Percentiles rank a stretch among this genome's conserved stretches.
phyloP scores from a whole-genome alignment of 2,329 filamentous ascomycete species.

The Cercospora zeina region DNA sequence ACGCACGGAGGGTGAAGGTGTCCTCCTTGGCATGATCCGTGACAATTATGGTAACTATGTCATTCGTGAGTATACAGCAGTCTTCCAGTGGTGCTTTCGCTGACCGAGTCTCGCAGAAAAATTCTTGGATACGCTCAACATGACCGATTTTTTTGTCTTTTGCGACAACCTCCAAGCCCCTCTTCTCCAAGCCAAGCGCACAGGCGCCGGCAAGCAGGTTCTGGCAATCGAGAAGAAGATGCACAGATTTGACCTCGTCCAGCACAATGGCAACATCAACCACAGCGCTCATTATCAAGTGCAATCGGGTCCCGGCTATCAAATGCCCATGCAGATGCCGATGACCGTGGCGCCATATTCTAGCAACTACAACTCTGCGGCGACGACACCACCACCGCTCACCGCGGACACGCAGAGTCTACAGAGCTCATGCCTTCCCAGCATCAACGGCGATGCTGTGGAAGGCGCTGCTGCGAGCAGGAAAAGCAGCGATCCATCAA shows the following conservation, averaged over 20 bases:
- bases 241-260: constrained; percentile 43
- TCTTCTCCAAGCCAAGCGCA: constrained; percentile 47
- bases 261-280: constrained; percentile 22
- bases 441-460: constrained; percentile 40
- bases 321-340: constrained; percentile 17
- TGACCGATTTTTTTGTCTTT: constrained; percentile 47
- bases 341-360: constrained; percentile 25
- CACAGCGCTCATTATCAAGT: constrained; percentile 9
- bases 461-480: constrained; percentile 37
- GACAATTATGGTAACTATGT: constrained; percentile 97
- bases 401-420: constrained; percentile 35
- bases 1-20: constrained; percentile 57
- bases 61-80: constrained; percentile 70
- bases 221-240: constrained; percentile 52
- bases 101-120: constrained; percentile 62
- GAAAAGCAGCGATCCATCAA: constrained; percentile 34
- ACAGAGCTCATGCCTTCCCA: constrained; percentile 35
- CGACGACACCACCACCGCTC: constrained; percentile 35
- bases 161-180: constrained; percentile 48
- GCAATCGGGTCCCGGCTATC: constrained; percentile 15
- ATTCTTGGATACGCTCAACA: constrained; percentile 58
- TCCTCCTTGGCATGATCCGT: constrained; percentile 76
- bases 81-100: constrained; percentile 6
- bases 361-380: constrained; percentile 34
- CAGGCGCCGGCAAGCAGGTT: constrained; percentile 49